phyloP scores from a whole-genome alignment of 805 yeast species.

The Wickerhamomyces silvicola region DNA sequence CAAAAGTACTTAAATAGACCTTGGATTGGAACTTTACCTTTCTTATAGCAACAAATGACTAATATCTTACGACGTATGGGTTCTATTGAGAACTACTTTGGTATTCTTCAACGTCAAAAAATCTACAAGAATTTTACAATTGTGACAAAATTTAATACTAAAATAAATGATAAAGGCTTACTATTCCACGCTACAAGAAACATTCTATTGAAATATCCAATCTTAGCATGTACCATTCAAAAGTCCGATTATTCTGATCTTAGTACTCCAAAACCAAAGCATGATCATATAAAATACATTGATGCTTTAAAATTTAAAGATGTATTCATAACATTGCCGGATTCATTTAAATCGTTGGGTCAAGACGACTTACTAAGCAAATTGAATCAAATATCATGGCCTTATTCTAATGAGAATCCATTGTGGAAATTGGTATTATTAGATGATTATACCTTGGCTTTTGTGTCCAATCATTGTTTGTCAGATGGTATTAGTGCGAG shows the following conservation, averaged over 20 bases:
- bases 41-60: not conserved
- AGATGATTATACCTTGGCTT: conserved; percentile 11
- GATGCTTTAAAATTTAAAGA: conserved; percentile 10
- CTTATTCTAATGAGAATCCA: conserved; percentile 11
- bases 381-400: conserved; percentile 10
- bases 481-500: conserved; percentile 17
- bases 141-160: conserved; percentile 8
- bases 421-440: conserved; percentile 15
- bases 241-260: conserved; percentile 14
- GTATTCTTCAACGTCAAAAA: conserved; percentile 11
- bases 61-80: conserved; percentile 20
- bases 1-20: too few relatives aligned
- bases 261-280: conserved; percentile 8
- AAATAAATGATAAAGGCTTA: conserved; percentile 4
- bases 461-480: conserved; percentile 16
- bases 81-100: conserved; percentile 18
- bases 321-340: conserved; percentile 9
- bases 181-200: conserved; percentile 6
- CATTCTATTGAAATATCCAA: conserved; percentile 14
- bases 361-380: conserved; percentile 3
- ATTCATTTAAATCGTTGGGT: not conserved
- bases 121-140: conserved; percentile 16
- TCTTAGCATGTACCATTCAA: conserved; percentile 10
- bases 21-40: not conserved
- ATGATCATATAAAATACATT: conserved; percentile 15